phyloP scores from a whole-genome alignment of 495 filamentous ascomycete genomes.

The Aspergillus baeticus region DNA sequence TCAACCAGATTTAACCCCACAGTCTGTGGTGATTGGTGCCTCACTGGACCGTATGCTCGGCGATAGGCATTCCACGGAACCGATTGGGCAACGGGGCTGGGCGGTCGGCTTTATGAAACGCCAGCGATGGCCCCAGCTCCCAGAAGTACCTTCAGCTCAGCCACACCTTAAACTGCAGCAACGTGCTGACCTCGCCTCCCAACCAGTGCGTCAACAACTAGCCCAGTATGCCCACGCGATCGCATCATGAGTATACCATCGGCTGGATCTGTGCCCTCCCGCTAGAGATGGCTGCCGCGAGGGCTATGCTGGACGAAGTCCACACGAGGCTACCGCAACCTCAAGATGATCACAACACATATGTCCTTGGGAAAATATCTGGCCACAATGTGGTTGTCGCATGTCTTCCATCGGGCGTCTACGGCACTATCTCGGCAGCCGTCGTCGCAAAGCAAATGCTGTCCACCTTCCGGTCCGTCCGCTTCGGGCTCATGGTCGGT shows the following conservation, averaged over 20 bases:
- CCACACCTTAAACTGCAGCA: too few species aligned
- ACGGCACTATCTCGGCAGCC: slow-evolving; percentile 30
- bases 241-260: neutral
- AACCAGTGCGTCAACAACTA: too few species aligned
- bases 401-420: slow-evolving; percentile 25
- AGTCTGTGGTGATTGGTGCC: too few species aligned
- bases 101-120: too few species aligned
- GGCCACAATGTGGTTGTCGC: slow-evolving; percentile 36
- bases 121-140: too few species aligned
- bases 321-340: slow-evolving; percentile 20
- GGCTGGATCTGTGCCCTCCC: slow-evolving; percentile 9
- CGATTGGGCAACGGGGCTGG: too few species aligned
- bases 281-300: slow-evolving; percentile 29
- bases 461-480: slow-evolving; percentile 22
- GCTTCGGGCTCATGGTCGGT: slow-evolving; percentile 32
- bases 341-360: slow-evolving; percentile 26
- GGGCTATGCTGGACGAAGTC: slow-evolving; percentile 27
- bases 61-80: too few species aligned
- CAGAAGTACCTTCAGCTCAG: too few species aligned
- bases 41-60: too few species aligned
- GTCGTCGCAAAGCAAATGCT: slow-evolving; percentile 23
- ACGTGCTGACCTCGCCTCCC: too few species aligned
- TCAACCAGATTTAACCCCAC: too few species aligned
- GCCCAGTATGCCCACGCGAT: too few species aligned
- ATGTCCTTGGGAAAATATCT: slow-evolving; percentile 30